A percentile compares a stretch with the other conserved stretches of the same genome.
These are phyloP conservation scores for Vigna radiata DNA, from an alignment of 306 rosid species.

Conservation along the genomic window DNA sequence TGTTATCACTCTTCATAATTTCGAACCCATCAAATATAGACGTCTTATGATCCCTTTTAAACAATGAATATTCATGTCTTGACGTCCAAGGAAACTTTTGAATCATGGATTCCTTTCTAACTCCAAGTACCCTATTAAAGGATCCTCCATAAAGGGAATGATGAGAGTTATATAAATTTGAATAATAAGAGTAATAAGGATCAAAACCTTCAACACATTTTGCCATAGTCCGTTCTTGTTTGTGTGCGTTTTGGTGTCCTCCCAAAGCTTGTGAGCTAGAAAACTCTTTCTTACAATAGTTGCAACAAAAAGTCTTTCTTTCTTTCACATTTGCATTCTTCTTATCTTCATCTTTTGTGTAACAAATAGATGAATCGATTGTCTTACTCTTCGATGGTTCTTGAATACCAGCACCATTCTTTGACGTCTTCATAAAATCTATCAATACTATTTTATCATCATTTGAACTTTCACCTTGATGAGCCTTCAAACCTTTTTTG, in stretches of 20 bases:
- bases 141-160: conserved; percentile 47
- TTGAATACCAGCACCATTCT: too few species aligned
- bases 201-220: conserved; percentile 53
- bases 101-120: conserved; percentile 56
- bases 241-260: conserved; percentile 84
- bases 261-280: conserved; percentile 73
- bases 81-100: conserved; percentile 55
- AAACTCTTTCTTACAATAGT: conserved; percentile 66
- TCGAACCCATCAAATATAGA: background rate
- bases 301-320: conserved; percentile 56
- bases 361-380: background rate
- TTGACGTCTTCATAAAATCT: background rate
- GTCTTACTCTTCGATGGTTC: background rate
- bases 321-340: background rate
- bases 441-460: fast-evolving
- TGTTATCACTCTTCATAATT: background rate
- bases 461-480: background rate
- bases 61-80: conserved; percentile 25
- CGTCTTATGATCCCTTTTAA: background rate
- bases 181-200: conserved; percentile 38
- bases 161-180: conserved; percentile 34
- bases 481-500: background rate
- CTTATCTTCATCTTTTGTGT: background rate
- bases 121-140: conserved; percentile 45
- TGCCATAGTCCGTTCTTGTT: conserved; percentile 64